Conservation (phyloP, 2,329 filamentous ascomycete genomes). For the Atkinsonella texensis region DNA sequence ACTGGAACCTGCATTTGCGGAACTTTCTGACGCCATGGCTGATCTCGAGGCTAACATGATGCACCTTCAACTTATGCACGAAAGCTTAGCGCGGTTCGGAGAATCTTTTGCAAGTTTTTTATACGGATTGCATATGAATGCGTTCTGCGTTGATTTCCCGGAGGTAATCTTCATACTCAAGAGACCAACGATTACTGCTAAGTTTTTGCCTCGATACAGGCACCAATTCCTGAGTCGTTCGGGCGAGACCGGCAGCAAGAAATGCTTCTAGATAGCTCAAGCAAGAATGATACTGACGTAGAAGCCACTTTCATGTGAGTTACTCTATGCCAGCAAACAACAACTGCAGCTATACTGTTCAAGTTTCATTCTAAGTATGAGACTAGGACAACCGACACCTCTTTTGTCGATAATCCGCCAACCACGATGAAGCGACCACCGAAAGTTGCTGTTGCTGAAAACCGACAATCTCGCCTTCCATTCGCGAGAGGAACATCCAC, state of each 20-base stretch:
- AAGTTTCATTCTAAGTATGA: conserved; percentile 5
- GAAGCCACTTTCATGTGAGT: conserved; percentile 80
- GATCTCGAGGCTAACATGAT: conserved; percentile 96
- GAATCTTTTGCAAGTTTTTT: conserved; percentile 94
- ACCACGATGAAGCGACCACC: conserved; percentile 37
- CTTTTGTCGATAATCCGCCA: conserved; percentile 76
- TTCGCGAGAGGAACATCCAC: conserved; percentile 29
- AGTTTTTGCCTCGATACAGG: conserved; percentile 33
- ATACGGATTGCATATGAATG: conserved; percentile 97
- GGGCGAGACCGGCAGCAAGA: conserved; percentile 49
- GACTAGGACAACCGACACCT: conserved; percentile 73
- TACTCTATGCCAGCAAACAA: no score
- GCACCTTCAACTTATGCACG: conserved; percentile 94
- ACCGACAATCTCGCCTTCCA: conserved; percentile 35
- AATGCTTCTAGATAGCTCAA: conserved; percentile 23
- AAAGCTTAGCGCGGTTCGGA: conserved; percentile 82
- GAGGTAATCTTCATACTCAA: conserved; percentile 46
- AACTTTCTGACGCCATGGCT: conserved; percentile 86
- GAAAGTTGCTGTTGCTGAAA: conserved; percentile 31
- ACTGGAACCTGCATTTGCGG: conserved; percentile 84
- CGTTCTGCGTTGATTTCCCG: conserved; percentile 94
- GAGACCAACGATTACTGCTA: not conserved
- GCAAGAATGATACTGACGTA: conserved; percentile 29
- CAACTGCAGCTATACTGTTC: not conserved
- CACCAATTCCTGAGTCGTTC: conserved; percentile 76